Evolutionary conservation across 1,284 basidiomycete species (phyloP).

Genomic region (Ganoderma multipileum): DNA sequence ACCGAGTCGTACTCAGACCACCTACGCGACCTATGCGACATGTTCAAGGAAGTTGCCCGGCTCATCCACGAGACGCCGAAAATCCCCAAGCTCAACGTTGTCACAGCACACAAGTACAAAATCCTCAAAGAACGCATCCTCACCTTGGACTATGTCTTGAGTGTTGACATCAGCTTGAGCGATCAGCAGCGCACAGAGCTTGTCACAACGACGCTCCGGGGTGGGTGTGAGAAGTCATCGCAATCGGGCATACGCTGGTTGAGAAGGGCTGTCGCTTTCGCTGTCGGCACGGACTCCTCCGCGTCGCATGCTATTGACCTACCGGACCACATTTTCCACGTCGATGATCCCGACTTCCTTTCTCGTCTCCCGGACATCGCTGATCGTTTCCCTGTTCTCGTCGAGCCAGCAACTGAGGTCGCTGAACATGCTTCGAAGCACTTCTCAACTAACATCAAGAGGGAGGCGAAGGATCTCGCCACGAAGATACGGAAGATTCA

Average conservation of each 20-base stretch:
- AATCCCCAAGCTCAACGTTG: neutral
- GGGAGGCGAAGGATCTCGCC: slow-evolving; percentile 14
- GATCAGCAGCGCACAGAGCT: neutral
- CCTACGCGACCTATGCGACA: neutral
- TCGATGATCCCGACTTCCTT: slow-evolving; percentile 8
- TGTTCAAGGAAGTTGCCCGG: neutral
- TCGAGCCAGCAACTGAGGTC: neutral
- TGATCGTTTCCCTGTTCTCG: neutral
- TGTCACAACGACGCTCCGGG: neutral
- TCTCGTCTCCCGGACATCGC: neutral
- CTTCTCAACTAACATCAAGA: slow-evolving; percentile 14
- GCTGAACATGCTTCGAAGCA: neutral
- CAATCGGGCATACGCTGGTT: neutral
- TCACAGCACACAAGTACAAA: neutral
- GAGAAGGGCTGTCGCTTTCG: neutral
- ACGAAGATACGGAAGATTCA: slow-evolving; percentile 31
- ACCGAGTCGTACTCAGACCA: neutral
- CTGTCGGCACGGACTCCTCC: neutral
- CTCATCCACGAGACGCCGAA: neutral
- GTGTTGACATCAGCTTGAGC: neutral
- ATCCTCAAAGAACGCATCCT: slow-evolving; percentile 11
- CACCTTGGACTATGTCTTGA: slow-evolving; percentile 5
- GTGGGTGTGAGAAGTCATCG: neutral
- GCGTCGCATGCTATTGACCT: neutral
- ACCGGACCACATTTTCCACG: neutral